These are phyloP conservation scores for thale cress (Arabidopsis thaliana) DNA, from an alignment of 345 rosid species.

Conservation along the genomic window DNA sequence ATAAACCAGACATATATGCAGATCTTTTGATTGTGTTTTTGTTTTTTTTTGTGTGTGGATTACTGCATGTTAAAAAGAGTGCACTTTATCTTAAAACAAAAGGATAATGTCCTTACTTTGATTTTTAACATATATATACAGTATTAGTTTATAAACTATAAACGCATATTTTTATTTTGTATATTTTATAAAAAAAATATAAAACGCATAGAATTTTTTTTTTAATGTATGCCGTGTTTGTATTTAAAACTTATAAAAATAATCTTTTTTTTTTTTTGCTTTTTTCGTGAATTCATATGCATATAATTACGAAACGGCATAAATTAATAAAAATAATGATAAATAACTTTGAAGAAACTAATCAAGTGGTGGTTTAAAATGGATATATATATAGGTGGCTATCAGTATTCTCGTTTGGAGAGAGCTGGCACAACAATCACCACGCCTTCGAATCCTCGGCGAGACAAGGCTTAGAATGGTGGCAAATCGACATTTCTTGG, in stretches of 20 bases:
- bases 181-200: no score
- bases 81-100: not conserved
- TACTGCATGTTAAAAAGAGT: not conserved
- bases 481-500: slow-evolving; percentile 48
- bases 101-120: no score
- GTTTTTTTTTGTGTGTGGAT: not conserved
- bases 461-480: slow-evolving; percentile 49
- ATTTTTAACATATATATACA: no score
- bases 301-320: not conserved
- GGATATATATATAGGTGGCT: slow-evolving; percentile 37
- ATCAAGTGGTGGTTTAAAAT: slow-evolving; percentile 16
- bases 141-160: no score
- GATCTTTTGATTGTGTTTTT: slow-evolving; percentile 1
- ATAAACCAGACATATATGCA: slow-evolving; percentile 2
- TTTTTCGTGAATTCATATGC: slow-evolving; percentile 3
- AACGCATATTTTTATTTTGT: no score
- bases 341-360: slow-evolving; percentile 1
- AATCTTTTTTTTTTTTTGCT: not conserved
- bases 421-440: slow-evolving; percentile 50
- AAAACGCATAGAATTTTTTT: no score
- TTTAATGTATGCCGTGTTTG: not conserved
- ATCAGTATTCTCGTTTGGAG: slow-evolving; percentile 47
- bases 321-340: not conserved
- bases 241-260: not conserved
- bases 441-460: slow-evolving; percentile 49